phyloP scores from a whole-genome alignment of 441 rosid genomes.

The Dalechampia spathulata region DNA sequence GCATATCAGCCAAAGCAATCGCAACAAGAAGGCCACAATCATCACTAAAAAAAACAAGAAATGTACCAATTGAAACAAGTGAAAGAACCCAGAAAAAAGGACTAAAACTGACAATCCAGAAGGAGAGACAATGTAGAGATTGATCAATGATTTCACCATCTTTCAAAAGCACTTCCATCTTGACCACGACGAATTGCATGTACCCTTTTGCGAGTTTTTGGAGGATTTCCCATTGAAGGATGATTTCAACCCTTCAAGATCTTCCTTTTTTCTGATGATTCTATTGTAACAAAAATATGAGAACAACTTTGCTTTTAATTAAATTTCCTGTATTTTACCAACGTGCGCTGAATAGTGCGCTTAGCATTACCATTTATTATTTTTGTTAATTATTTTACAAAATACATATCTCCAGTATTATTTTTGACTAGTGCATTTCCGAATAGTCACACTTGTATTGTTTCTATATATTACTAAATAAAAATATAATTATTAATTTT shows the following conservation, averaged over 20 bases:
- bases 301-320: neutral
- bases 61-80: neutral
- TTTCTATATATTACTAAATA: too few species aligned
- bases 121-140: neutral
- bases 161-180: constrained; percentile 67
- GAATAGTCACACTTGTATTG: too few species aligned
- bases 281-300: too few species aligned
- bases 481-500: too few species aligned
- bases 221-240: constrained; percentile 46
- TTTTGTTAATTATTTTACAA: too few species aligned
- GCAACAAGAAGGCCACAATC: constrained; percentile 44
- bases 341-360: neutral
- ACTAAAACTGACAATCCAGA: neutral
- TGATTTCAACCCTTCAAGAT: constrained; percentile 17
- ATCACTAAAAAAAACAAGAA: constrained; percentile 26
- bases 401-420: too few species aligned
- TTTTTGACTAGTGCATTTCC: too few species aligned
- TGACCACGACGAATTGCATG: constrained; percentile 55
- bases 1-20: constrained; percentile 65
- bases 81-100: neutral
- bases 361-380: neutral
- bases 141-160: constrained; percentile 44
- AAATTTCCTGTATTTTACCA: neutral
- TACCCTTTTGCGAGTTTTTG: constrained; percentile 60
- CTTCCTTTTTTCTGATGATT: neutral